phyloP scores from a whole-genome alignment of 129 eudicot genomes.

The Flaveria ramosissima region DNA sequence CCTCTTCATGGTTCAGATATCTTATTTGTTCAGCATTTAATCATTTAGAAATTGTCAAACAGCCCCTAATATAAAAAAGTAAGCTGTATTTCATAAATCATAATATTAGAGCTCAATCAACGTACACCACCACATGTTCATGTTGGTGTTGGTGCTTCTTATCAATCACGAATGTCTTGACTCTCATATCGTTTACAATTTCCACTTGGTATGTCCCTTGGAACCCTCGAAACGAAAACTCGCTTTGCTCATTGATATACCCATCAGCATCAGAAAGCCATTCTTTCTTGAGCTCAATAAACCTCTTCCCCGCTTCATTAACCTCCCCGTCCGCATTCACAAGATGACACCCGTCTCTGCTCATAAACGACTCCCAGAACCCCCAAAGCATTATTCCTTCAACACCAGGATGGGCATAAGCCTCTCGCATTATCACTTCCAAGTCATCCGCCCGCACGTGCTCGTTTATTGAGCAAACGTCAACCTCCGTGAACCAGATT shows the following conservation, averaged over 20 bases:
- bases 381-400: slow-evolving; percentile 95
- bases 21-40: too few species aligned
- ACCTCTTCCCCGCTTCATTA: slow-evolving; percentile 75
- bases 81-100: too few species aligned
- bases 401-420: slow-evolving; percentile 82
- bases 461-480: slow-evolving; percentile 70
- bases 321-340: slow-evolving; percentile 92
- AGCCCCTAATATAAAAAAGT: too few species aligned
- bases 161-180: slow-evolving; percentile 71
- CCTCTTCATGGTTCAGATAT: too few species aligned
- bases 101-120: too few species aligned
- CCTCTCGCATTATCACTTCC: slow-evolving; percentile 85
- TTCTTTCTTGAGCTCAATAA: slow-evolving; percentile 67
- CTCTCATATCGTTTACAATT: slow-evolving; percentile 31
- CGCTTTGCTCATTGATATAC: slow-evolving; percentile 45
- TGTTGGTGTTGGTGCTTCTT: slow-evolving; percentile 29
- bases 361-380: slow-evolving; percentile 87
- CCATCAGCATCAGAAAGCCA: slow-evolving; percentile 75
- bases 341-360: slow-evolving; percentile 63
- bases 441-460: slow-evolving; percentile 80
- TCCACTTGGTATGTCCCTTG: slow-evolving; percentile 69
- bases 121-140: too few species aligned
- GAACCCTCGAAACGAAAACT: slow-evolving; percentile 71
- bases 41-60: too few species aligned
- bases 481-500: slow-evolving; percentile 89